These are phyloP conservation scores for Trichoderma sp. DNA, from an alignment of 2,329 filamentous ascomycete genomes.

Conservation along the genomic window DNA sequence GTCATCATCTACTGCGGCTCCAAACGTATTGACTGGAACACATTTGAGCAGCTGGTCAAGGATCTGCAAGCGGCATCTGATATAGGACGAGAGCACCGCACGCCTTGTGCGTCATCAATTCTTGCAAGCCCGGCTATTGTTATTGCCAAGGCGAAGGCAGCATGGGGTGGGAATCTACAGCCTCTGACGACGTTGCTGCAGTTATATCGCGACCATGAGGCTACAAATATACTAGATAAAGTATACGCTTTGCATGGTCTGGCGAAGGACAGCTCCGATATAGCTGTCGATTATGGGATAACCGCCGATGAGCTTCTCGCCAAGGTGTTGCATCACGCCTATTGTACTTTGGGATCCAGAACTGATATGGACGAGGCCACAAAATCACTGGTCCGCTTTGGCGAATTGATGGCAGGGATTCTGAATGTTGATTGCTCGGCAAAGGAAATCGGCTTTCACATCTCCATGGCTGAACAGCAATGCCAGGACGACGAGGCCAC, in stretches of 20 bases:
- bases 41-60: neutral
- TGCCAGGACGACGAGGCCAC: neutral
- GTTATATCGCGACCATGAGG: neutral
- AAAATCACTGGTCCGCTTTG: neutral
- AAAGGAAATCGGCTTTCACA: neutral
- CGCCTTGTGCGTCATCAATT: neutral
- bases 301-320: neutral
- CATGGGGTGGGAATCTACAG: neutral
- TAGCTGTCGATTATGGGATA: neutral
- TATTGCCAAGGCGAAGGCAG: neutral
- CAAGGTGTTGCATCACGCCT: neutral
- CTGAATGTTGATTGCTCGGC: neutral
- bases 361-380: neutral
- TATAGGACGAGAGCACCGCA: neutral
- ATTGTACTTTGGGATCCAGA: neutral
- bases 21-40: neutral
- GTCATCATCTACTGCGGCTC: neutral
- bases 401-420: neutral
- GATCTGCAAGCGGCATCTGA: neutral
- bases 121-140: neutral
- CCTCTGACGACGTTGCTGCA: neutral
- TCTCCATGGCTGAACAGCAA: neutral
- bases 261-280: neutral
- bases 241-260: neutral
- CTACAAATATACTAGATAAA: neutral